These are phyloP conservation scores for Chenopodium suecicum DNA, from an alignment of 148 eudicot species.

Conservation along the genomic window DNA sequence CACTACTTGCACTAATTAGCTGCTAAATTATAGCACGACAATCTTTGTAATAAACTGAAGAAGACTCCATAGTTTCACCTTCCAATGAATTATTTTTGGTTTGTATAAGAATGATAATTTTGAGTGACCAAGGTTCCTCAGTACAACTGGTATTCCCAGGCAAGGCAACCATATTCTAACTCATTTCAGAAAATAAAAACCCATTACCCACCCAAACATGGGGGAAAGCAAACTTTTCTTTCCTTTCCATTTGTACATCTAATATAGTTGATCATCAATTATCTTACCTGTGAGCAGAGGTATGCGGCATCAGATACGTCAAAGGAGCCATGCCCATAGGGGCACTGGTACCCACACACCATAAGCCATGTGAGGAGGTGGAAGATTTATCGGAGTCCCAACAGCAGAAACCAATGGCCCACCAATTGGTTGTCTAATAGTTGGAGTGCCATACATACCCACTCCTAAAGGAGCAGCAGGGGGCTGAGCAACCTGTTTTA, in stretches of 20 bases:
- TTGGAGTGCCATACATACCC: constrained; percentile 48
- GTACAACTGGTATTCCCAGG: not conserved
- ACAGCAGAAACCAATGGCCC: constrained; percentile 51
- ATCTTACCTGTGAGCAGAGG: constrained; percentile 17
- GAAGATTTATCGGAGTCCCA: constrained; percentile 37
- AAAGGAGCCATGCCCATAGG: constrained; percentile 55
- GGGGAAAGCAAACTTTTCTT: not conserved
- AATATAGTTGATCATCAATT: not conserved
- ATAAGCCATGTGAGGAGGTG: constrained; percentile 35
- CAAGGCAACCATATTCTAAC: constrained; percentile 11
- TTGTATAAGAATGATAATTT: not conserved
- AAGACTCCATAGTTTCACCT: constrained; percentile 13
- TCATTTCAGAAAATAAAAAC: not conserved
- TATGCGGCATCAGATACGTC: constrained; percentile 50
- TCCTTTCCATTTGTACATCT: constrained; percentile 15
- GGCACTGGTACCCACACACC: constrained; percentile 50
- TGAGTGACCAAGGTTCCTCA: constrained; percentile 1
- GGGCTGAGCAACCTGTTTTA: constrained; percentile 42
- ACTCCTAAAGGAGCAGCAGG: constrained; percentile 31
- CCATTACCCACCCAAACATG: not conserved
- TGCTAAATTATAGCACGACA: constrained; percentile 11
- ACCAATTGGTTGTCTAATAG: constrained; percentile 67
- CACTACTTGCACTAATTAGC: constrained; percentile 1
- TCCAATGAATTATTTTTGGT: constrained; percentile 9
- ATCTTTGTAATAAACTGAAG: not conserved